Base-by-base conservation (phyloP, 2,329 filamentous ascomycete species). In the Lecanosticta acicola region DNA sequence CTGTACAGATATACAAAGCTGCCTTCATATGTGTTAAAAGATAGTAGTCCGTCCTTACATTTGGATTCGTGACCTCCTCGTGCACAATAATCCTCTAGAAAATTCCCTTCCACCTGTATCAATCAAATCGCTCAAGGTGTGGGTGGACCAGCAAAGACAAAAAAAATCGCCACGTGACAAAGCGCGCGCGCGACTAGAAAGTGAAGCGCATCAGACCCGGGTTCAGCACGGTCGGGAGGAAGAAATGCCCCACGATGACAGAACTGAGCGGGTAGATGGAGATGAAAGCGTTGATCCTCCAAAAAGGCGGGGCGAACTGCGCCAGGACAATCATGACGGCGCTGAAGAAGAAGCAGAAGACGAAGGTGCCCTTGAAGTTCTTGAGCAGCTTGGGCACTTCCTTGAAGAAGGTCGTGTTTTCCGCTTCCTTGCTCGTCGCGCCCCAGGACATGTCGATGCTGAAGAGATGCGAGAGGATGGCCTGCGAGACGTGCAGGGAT, bases 151-250 rank as follows among this genome's bases (percentile, higher is more conserved):
- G 24, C 24, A 29, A 11, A 29, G 11, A 29, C 24, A 29, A 29
- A 41, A 21, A 41, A 16, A 38, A 33, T 18, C 19, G 34, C 45
- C 37, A 41, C 37, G 10, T 37, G 13, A 44, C 16, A 38, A 3
- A 18, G 11, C 16, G 19, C 16, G 9, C 21, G 18, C 4, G 33
- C 17, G 11, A 46, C 46, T 71, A 81, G 71, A 74, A 81, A 36
- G 74, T 78, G 58, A 81, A 80, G 60, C 74, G 71, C 79, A 84
- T 83, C 66, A 83, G 60, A 41, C 77, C 78, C 16, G 80, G 80
- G 56, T 83, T 83, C 50, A 83, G 64, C 46, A 71, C 71, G 39
- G 84, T 73, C 8, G 80, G 80, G 48, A 82, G 62, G 33, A 78
- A 62, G 59, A 81, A 78, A 59, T 83, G 78, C 32, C 69, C 70